Evolutionary conservation across 2,329 filamentous ascomycete genomes (phyloP), one percentile per base, ranked within the genome.

Genomic region (Truncatella angustata): DNA sequence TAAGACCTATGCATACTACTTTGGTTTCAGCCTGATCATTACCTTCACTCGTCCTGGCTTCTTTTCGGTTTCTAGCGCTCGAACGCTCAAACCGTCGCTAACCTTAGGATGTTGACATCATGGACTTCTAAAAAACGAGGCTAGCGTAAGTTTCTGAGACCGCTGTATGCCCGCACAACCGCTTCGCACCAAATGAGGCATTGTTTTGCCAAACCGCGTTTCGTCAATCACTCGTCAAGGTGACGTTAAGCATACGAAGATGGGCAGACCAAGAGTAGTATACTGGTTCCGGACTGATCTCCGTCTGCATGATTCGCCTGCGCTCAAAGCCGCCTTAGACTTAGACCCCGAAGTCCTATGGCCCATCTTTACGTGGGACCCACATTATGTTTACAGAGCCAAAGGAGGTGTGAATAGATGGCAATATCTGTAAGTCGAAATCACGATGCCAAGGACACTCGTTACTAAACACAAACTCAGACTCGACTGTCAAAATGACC

Each of bases 231-330:
- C n/a, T n/a, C n/a, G n/a, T n/a, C n/a, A n/a, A n/a, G n/a, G n/a
- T n/a, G n/a, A n/a, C n/a, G n/a, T n/a, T n/a, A n/a, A n/a, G n/a
- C n/a, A n/a, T n/a, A n/a, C n/a, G 72, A 72, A 11, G 26, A 66
- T 66, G 63, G 54, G 52, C 7, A 61, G 60, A 60, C 72, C 80
- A 36, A 72, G 80, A 47, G 86, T 91, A 2, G 78, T 91, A 30
- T 90, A 89, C 66, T 91, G 88, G 88, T 90, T 90, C 62, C 81
- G 88, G 50, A 91, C 88, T 5, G 88, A 91, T 64, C 74, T 91
- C 10, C 84, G 88, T 18, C 79, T 92, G 2, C 87, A 91, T 69
- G 88, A 91, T 67, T 90, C 86, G 0, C 87, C 87, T 7, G 87
- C 87, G 1, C 73, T 92, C 23, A 79, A 85, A 65, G 86, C 87